Base-by-base conservation (phyloP, 2,329 filamentous ascomycete genomes). In the Neofusicoccum laricinum region DNA sequence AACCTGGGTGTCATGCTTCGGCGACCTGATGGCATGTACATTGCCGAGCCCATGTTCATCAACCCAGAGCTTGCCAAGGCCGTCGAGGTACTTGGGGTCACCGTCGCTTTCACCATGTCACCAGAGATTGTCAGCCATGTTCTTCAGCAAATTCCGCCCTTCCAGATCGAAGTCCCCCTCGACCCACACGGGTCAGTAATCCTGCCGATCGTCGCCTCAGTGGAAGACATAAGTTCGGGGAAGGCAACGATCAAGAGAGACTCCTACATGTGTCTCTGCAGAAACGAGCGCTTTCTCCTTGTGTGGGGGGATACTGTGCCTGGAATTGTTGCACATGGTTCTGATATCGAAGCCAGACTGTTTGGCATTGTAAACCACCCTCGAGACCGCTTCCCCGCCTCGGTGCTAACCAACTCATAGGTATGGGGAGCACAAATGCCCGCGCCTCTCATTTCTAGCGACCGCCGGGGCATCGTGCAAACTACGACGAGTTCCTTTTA, bases 81-180 rank as follows among this genome's bases (percentile, higher is more conserved):
- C 2, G 75, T 79, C 7, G 74, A 78, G 41, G 73, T 73, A 38
- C 73, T 81, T 43, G 79, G 80, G 64, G 71, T 78, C 19, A 71
- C 73, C 3, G 78, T 80, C 49, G 79, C 78, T 14, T 75, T 81
- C 65, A 81, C 80, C 21, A 79, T 82, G 77, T 78, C 77, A 3
- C 77, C 78, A 1, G 74, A 79, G 36, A 78, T 80, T 66, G 77
- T 79, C 19, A 73, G 76, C 17, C 75, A 76, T n/a, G 77, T 81
- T 38, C 70, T 80, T 66, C 68, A 69, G 5, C 72, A 70, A 0
- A 65, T 80, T 15, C 53, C 72, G 1, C 72, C 75, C 5, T 71
- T 73, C 30, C 78, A 80, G 59, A 75, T 70, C 0, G 79, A 80
- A 66, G 69, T 82, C 46, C 17, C 21, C 3, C 58, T 66, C 10